Base-by-base conservation (phyloP, 352 stramenopile species). In the Phytophthora lateralis region DNA sequence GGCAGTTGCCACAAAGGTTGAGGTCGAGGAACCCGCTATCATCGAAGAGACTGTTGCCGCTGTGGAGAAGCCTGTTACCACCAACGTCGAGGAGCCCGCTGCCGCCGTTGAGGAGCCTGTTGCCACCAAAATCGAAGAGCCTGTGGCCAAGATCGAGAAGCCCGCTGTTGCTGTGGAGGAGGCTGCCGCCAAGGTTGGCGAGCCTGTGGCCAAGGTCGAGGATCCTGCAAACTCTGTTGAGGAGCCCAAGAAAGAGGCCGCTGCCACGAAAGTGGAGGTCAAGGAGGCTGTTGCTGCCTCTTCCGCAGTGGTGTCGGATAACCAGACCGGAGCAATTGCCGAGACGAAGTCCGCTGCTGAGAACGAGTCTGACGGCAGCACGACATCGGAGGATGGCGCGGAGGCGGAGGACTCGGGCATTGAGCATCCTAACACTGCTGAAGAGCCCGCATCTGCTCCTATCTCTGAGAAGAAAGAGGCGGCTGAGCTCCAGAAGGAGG, bases 331-430 rank as follows among this genome's bases (percentile, higher is more conserved):
- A 47, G 54, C 29, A 2, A 48, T 44, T 30, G 17, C 48, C 15
- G 48, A 60, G 45, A 17, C 21, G 7, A 38, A 18, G 18, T 0
- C 48, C 9, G 17, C 54, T 12, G 62, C 35, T 17, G 62, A 44
- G 21, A 62, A 58, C n/a, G 64, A 77, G 45, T 60, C 52, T 6
- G 57, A 66, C n/a, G 55, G 60, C 27, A 72, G 65, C 48, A 71
- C 60, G 12, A 69, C 66, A 27, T 77, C 60, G 14, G 55, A 72
- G 49, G 65, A 71, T 35, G 60, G 39, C 11, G 46, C 41, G 37
- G 62, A 75, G 47, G 43, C 35, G 7, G 59, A 79, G n/a, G 59
- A 76, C 10, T 35, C 50, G 12, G 35, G 45, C n/a, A 49, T 53
- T 20, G 55, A 54, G 15, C 54, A 71, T 46, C 42, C 46, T 44